A percentile compares a stretch with the other conserved stretches of the same genome.
Conservation (phyloP, 169 alveolate species). For the Amoebophrya sp. region DNA sequence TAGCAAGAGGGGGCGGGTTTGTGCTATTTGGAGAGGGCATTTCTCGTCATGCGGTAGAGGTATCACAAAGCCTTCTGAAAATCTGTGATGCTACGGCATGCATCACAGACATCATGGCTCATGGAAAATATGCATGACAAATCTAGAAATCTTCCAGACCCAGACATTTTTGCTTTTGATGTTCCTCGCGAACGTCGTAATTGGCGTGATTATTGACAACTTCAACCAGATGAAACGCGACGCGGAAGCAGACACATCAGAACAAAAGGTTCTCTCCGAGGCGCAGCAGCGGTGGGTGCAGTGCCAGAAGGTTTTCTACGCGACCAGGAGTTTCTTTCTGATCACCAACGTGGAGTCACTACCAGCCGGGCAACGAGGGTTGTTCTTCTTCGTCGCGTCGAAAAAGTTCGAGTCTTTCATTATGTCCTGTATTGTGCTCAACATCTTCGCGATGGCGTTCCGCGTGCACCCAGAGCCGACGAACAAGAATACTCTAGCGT, state of each 20-base stretch:
- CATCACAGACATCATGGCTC: too few relatives aligned
- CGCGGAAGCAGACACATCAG: neutral
- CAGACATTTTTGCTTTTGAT: too few relatives aligned
- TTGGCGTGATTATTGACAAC: neutral
- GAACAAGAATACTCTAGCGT: neutral
- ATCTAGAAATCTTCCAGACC: too few relatives aligned
- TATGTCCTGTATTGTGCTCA: conserved; percentile 40
- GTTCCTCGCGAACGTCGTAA: neutral
- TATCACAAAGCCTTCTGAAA: too few relatives aligned
- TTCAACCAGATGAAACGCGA: neutral
- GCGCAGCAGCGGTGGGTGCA: neutral
- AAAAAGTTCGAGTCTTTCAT: conserved; percentile 38
- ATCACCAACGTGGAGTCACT: neutral
- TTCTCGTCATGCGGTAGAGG: too few relatives aligned
- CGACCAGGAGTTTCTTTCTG: neutral
- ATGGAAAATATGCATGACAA: too few relatives aligned
- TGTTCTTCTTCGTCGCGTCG: conserved; percentile 23
- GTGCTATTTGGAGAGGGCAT: too few relatives aligned
- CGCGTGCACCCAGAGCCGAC: neutral
- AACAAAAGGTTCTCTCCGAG: neutral
- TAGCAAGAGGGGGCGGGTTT: too few relatives aligned
- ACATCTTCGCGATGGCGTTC: neutral
- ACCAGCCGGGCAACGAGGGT: neutral
- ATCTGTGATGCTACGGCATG: too few relatives aligned
- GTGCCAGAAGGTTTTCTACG: neutral